Evolutionary conservation across 2,329 filamentous ascomycete genomes (phyloP), one percentile per base, ranked within the genome.

Genomic region (Diaporthe capsici): DNA sequence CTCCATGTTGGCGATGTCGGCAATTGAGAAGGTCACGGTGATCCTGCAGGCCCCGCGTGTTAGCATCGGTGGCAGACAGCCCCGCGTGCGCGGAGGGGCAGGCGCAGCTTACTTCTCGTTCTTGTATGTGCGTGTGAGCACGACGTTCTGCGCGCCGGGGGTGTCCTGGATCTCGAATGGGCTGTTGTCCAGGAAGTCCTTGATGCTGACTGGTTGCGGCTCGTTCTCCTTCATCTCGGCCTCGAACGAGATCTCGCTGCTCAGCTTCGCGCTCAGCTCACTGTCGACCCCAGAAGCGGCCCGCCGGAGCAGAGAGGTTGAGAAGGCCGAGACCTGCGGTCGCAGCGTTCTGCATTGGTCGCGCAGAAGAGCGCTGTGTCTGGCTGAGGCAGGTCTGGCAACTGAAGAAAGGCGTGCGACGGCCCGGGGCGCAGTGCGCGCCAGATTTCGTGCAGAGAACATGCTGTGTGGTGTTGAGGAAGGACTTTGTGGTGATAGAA

Each of bases 101-200:
- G 51, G 3, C 31, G 31, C 71, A 68, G 85, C 92, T 85, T 86
- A 97, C 95, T 93, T 95, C 88, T 99, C 97, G 78, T 98, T 93
- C 81, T 94, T 94, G 82, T 94, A 96, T 78, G 91, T 93, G 82
- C 96, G 94, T 77, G 92, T 94, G 79, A 99, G 90, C 81, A 94
- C 89, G 79, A 99, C 94, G 80, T 98, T 95, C 87, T 98, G 94
- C 84, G 95, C 91, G 77, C 97, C 97, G 39, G 93, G 89, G 44
- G 89, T 91, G 85, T 99, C 97, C 81, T 94, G 88, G 77, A 97
- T 90, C 89, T 96, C 89, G 85, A 95, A 99, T 55, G 93, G 90
- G 82, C 93, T 93, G 87, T 95, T 96, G 82, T 96, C 92, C 65
- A 98, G 86, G 86, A 97, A 98, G 84, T 97, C 94, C 86, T 95